These are phyloP conservation scores for Sclerotinia glacialis DNA, from an alignment of 2,329 filamentous ascomycete species.

Conservation along the genomic window DNA sequence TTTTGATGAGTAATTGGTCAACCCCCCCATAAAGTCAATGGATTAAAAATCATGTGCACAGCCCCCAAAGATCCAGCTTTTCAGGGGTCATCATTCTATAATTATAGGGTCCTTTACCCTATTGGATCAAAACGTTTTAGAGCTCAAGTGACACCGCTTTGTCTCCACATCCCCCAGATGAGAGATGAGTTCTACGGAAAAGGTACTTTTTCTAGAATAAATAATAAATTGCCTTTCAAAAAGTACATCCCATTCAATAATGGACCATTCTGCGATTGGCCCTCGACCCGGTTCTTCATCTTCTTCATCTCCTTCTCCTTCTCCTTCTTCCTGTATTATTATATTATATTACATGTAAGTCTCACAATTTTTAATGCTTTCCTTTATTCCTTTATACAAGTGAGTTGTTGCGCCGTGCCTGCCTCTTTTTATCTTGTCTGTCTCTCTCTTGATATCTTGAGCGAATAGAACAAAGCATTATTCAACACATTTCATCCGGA, in stretches of 20 bases:
- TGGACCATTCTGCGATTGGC: not conserved
- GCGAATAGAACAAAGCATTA: constrained; percentile 1
- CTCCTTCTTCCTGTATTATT: not conserved
- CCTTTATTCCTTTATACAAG: not conserved
- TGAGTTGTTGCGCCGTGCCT: not conserved
- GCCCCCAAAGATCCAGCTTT: too few species aligned
- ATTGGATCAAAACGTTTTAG: constrained; percentile 1
- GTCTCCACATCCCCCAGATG: not conserved
- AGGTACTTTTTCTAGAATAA: not conserved
- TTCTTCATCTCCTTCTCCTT: too few species aligned
- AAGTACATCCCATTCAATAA: not conserved
- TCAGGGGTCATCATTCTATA: not conserved
- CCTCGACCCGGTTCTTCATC: not conserved
- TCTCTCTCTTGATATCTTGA: too few species aligned
- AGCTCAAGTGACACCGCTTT: not conserved
- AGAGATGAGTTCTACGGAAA: not conserved
- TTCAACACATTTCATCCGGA: not conserved
- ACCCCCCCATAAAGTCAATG: too few species aligned
- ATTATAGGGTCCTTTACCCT: not conserved
- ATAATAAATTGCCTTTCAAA: not conserved
- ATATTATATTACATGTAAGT: not conserved
- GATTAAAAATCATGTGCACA: not conserved
- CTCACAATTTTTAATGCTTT: not conserved
- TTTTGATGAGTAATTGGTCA: constrained; percentile 11
- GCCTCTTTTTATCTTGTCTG: too few species aligned